Evolutionary conservation across 345 rosid genomes (phyloP).

Genomic region (Hibiscus syriacus): DNA sequence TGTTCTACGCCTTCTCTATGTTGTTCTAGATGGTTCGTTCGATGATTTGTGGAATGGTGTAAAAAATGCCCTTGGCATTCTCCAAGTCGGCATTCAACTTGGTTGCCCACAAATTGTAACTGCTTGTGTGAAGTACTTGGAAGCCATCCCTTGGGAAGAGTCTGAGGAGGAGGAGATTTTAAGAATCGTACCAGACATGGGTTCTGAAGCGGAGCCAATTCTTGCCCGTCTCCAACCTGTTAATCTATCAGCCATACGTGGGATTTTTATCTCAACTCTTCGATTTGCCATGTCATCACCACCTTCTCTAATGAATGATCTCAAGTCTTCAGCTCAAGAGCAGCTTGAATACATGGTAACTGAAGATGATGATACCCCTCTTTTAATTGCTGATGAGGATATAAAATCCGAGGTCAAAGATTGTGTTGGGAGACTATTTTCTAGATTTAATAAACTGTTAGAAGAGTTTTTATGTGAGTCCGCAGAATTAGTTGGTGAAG

Average conservation of each 20-base stretch:
- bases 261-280: constrained; percentile 53
- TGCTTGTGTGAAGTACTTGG: constrained; percentile 76
- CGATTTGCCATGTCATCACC: constrained; percentile 69
- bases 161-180: constrained; percentile 85
- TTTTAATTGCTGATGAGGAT: constrained; percentile 46
- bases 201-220: constrained; percentile 53
- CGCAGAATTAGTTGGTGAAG: constrained; percentile 20
- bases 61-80: constrained; percentile 74
- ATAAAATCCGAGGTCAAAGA: constrained; percentile 58
- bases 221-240: constrained; percentile 85
- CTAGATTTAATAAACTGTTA: constrained; percentile 41
- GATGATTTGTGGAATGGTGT: constrained; percentile 67
- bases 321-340: constrained; percentile 71
- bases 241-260: constrained; percentile 37
- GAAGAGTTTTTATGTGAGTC: constrained; percentile 33
- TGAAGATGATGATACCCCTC: constrained; percentile 83
- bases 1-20: constrained; percentile 64
- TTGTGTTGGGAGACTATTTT: constrained; percentile 42
- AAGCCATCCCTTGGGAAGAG: constrained; percentile 98
- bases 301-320: constrained; percentile 36
- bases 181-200: constrained; percentile 53
- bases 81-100: constrained; percentile 62
- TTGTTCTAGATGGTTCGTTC: constrained; percentile 33
- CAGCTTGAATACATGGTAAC: constrained; percentile 88
- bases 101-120: constrained; percentile 48